Base-by-base conservation (phyloP, 352 stramenopile genomes). In the Aphanomyces euteiches region DNA sequence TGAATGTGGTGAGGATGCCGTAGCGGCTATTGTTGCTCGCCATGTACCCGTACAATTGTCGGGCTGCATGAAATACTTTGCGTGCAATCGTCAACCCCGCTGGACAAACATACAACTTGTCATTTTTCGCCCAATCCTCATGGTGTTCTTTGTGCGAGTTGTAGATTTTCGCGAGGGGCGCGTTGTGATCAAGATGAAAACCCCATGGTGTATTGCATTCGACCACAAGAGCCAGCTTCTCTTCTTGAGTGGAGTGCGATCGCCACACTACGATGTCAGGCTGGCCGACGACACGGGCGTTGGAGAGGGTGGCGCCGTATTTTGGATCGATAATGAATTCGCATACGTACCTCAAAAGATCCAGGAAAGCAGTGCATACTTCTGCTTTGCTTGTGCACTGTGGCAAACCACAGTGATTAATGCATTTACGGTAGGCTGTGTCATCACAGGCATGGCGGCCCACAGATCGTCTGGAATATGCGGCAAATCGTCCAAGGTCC, bases 41-140 rank as follows among this genome's bases (percentile, higher is more conserved):
- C 45, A 53, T 53, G 45, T 53, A 53, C 45, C 45, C 45, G 45
- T 53, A 53, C 45, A 53, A 53, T 53, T 53, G 45, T 53, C 45
- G 45, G 45, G 2, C n/a, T 15, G 45, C 45, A n/a, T 53, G 45
- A 53, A 53, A 53, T 53, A 53, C 45, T 53, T 53, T 53, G 45
- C 45, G 45, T 19, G 45, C 13, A 15, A 53, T 53, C 13, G 45
- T 53, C 45, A 15, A 53, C 45, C n/a, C 45, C 13, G 45, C 1
- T 53, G 45, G 45, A 53, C 45, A 53, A n/a, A n/a, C 45, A n/a
- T 53, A n/a, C 45, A 2, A 53, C 45, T 53, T 53, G 45, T 15
- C 13, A n/a, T 15, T 53, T n/a, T 53, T 15, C 28, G 45, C 13
- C 45, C 45, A 53, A 1, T 2, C 2, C 45, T 15, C n/a, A 53